Percentiles rank a stretch among this genome's conserved stretches.
phyloP scores from a whole-genome alignment of 345 rosid genomes.

The Syzygium aqueum region DNA sequence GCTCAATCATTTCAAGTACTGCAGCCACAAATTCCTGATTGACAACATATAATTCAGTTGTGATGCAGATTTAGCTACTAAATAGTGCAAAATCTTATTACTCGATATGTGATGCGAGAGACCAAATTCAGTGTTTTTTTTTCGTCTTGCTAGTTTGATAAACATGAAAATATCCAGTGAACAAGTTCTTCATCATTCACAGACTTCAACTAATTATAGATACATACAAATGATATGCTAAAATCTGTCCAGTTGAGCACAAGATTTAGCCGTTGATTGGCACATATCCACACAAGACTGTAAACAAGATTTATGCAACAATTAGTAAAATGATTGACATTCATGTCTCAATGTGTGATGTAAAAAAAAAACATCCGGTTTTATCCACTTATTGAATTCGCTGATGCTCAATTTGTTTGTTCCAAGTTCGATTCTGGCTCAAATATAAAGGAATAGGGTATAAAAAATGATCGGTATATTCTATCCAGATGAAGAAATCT shows the following conservation, averaged over 20 bases:
- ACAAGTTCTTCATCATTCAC: too few relatives aligned
- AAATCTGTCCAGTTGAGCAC: not conserved
- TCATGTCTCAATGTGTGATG: not conserved
- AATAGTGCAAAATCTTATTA: not conserved
- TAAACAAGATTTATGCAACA: not conserved
- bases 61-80: not conserved
- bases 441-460: too few relatives aligned
- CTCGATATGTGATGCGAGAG: not conserved
- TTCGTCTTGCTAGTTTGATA: not conserved
- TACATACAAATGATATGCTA: not conserved
- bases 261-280: not conserved
- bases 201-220: too few relatives aligned
- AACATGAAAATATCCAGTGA: not conserved
- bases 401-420: too few relatives aligned
- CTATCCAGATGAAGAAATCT: too few relatives aligned
- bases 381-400: too few relatives aligned
- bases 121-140: not conserved
- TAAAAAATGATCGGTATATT: too few relatives aligned
- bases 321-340: not conserved
- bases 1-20: slow-evolving; percentile 44
- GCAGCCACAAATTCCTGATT: slow-evolving; percentile 36
- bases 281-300: not conserved
- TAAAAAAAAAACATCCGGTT: not conserved
- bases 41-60: not conserved
- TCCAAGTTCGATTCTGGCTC: too few relatives aligned